Conservation (phyloP, 495 filamentous ascomycete genomes). For the Penicillium longicatenatum region DNA sequence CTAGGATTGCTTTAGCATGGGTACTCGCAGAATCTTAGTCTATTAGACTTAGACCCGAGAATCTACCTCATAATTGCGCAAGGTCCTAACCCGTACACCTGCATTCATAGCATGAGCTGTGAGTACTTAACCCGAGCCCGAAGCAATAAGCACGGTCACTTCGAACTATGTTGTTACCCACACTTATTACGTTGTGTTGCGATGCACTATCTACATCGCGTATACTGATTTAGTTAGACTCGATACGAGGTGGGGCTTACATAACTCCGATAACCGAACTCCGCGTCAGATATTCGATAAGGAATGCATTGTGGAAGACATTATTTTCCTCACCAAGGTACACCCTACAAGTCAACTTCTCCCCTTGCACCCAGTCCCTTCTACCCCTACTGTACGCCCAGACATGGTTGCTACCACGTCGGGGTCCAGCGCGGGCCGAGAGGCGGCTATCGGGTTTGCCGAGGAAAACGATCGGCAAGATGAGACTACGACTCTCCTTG, state of each 20-base stretch:
- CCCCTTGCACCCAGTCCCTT: neutral
- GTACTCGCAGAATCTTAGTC: too few relatives aligned
- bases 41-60: too few relatives aligned
- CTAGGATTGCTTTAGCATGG: too few relatives aligned
- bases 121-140: too few relatives aligned
- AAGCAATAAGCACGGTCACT: too few relatives aligned
- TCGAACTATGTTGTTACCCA: too few relatives aligned
- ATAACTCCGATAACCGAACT: neutral
- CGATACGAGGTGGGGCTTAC: neutral
- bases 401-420: conserved; percentile 14
- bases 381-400: neutral
- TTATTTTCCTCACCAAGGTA: neutral
- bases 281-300: neutral
- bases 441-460: conserved; percentile 1
- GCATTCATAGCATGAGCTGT: too few relatives aligned
- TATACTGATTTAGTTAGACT: neutral
- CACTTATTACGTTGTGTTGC: too few relatives aligned
- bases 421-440: conserved; percentile 5
- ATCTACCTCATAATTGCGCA: too few relatives aligned
- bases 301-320: neutral
- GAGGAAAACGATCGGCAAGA: conserved; percentile 14
- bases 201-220: neutral
- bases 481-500: conserved; percentile 27
- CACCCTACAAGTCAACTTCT: neutral
- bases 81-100: too few relatives aligned